Base-by-base conservation (phyloP, 176 grass and related monocot genomes). In the Hordeum vulgare region DNA sequence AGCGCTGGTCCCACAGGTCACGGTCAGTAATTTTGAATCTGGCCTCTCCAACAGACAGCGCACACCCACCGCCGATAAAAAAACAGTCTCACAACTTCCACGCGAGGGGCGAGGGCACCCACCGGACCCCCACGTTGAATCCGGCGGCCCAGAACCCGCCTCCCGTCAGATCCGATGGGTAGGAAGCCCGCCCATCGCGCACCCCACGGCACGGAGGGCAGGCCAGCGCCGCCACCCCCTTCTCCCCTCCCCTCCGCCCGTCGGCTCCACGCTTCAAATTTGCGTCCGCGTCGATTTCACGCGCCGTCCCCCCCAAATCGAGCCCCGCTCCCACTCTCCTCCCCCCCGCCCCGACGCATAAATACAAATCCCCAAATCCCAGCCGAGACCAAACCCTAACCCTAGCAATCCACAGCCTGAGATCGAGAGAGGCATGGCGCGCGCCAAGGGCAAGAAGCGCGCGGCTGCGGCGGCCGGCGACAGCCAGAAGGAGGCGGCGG, bases 261-360 rank as follows among this genome's bases (percentile, higher is more conserved):
- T 17, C 21, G 35, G 31, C 27, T 41, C 64, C 61, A 23, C 80
- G 34, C 60, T 94, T 94, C 92, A 94, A 94, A 94, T 92, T 94
- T 92, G 71, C 66, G 64, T 68, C 81, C 68, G 77, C 80, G 87
- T 85, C 85, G 81, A 80, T 88, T 85, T 61, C 82, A 88, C 83
- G 90, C 90, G 45, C 76, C 26, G 63, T n/a, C 70, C 54, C 78
- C 75, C 82, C 57, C 57, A 69, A 69, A 87, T 74, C 80, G 21
- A 51, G 56, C 59, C 21, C 81, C 73, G 2, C 49, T 35, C 15
- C 15, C 36, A 13, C 44, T n/a, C 29, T n/a, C n/a, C n/a, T n/a
- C 65, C n/a, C 20, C 36, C 4, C 49, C 4, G 18, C 26, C 3
- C 45, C 5, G 13, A 11, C 63, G 57, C 78, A 59, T 74, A 67